Evolutionary conservation across 73 alveolate species (phyloP).

Genomic region (Breviolum minutum): DNA sequence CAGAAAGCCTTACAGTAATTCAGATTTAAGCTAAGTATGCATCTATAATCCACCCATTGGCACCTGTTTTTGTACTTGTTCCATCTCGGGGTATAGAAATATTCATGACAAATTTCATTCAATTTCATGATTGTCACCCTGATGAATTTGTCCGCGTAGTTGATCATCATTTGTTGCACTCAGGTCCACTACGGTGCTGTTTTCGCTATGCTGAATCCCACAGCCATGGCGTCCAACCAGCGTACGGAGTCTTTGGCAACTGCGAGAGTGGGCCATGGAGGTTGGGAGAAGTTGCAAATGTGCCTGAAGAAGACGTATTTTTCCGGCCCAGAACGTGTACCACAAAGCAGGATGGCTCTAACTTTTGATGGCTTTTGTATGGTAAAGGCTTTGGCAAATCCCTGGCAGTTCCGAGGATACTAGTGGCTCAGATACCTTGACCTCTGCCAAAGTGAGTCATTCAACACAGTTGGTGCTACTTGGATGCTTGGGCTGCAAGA

Average conservation of each 20-base stretch:
- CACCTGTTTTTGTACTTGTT: not conserved
- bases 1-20: no score
- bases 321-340: no score
- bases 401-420: not conserved
- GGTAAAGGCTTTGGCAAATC: not conserved
- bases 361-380: no score
- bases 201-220: slow-evolving; percentile 74
- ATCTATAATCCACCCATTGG: no score
- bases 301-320: no score
- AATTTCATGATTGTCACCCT: no score
- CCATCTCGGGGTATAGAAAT: not conserved
- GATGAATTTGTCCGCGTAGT: not conserved
- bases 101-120: not conserved
- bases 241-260: not conserved
- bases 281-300: no score
- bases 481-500: slow-evolving; percentile 16
- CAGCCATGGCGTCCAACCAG: not conserved
- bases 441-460: slow-evolving; percentile 69
- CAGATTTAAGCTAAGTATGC: no score
- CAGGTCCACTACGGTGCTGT: slow-evolving; percentile 69
- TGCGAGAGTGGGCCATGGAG: no score
- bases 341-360: no score
- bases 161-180: not conserved
- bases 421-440: slow-evolving; percentile 7
- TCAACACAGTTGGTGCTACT: slow-evolving; percentile 83